Evolutionary conservation across 768 basidiomycete species (phyloP).

Genomic region (Amyloporia xantha): DNA sequence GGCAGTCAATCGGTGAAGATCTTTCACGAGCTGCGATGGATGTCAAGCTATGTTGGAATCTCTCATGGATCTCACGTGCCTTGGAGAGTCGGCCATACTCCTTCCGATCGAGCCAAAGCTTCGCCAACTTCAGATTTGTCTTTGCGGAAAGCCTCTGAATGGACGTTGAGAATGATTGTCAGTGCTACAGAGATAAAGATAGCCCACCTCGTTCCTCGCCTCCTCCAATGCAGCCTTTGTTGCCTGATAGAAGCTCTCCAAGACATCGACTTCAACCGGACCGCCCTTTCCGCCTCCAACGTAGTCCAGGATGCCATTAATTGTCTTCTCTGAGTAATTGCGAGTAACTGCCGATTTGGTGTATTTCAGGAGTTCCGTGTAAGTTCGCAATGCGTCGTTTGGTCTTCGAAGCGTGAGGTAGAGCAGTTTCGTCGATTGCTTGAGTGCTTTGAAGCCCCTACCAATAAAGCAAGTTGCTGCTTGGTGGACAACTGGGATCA

Average conservation of each 20-base stretch:
- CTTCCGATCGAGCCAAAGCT: constrained; percentile 92
- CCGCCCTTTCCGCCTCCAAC: constrained; percentile 88
- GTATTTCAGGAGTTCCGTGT: constrained; percentile 81
- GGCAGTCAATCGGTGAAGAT: constrained; percentile 62
- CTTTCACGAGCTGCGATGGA: constrained; percentile 58
- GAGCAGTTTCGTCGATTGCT: constrained; percentile 93
- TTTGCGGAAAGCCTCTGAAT: constrained; percentile 89
- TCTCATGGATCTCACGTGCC: constrained; percentile 34
- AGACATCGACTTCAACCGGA: constrained; percentile 70
- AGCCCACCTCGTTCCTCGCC: constrained; percentile 84
- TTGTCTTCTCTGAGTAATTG: constrained; percentile 96
- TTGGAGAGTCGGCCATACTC: constrained; percentile 82
- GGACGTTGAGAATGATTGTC: background rate
- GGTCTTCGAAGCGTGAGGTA: constrained; percentile 77
- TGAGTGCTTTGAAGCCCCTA: constrained; percentile 99
- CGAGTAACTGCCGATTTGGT: constrained; percentile 94
- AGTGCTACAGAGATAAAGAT: background rate
- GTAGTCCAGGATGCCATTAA: constrained; percentile 97
- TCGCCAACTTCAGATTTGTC: constrained; percentile 94
- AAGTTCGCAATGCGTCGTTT: constrained; percentile 78
- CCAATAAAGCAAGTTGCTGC: background rate
- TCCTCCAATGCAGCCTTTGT: constrained; percentile 88
- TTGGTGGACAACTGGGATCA: no score
- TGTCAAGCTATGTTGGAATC: background rate
- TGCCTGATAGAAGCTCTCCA: constrained; percentile 93